These are phyloP conservation scores for Tremellales sp. DNA, from an alignment of 1,284 basidiomycete species.

Conservation along the genomic window DNA sequence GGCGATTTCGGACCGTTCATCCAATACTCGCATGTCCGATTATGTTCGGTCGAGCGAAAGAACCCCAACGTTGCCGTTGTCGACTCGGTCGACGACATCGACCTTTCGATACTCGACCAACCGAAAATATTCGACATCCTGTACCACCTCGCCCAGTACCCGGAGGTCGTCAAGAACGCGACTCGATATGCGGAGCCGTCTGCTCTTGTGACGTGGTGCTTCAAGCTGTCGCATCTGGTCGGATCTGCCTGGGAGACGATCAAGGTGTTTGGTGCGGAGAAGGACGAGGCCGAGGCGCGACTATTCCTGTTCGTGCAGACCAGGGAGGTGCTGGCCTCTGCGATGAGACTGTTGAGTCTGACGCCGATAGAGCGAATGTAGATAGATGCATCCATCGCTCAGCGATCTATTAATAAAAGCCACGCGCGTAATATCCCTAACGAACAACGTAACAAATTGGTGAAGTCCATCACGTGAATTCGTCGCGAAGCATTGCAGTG, in stretches of 20 bases:
- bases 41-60: conserved; percentile 89
- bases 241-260: conserved; percentile 49
- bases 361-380: conserved; percentile 91
- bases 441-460: no score
- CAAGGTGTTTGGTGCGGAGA: conserved; percentile 71
- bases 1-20: conserved; percentile 93
- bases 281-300: conserved; percentile 73
- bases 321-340: conserved; percentile 78
- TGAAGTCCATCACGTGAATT: no score
- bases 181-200: conserved; percentile 84
- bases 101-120: conserved; percentile 64
- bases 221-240: conserved; percentile 49
- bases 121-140: conserved; percentile 81
- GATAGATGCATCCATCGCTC: no score
- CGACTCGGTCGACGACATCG: conserved; percentile 60
- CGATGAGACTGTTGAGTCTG: conserved; percentile 84
- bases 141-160: conserved; percentile 82
- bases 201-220: conserved; percentile 64
- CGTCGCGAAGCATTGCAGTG: no score
- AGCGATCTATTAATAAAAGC: no score
- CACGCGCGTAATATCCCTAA: no score
- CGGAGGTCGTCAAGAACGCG: conserved; percentile 81
- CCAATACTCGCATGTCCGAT: conserved; percentile 93
- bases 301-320: conserved; percentile 87
- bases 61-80: conserved; percentile 80